Evolutionary conservation across 2,329 filamentous ascomycete species (phyloP), one percentile per base, ranked within the genome.

Genomic region (Xylaria sp.): DNA sequence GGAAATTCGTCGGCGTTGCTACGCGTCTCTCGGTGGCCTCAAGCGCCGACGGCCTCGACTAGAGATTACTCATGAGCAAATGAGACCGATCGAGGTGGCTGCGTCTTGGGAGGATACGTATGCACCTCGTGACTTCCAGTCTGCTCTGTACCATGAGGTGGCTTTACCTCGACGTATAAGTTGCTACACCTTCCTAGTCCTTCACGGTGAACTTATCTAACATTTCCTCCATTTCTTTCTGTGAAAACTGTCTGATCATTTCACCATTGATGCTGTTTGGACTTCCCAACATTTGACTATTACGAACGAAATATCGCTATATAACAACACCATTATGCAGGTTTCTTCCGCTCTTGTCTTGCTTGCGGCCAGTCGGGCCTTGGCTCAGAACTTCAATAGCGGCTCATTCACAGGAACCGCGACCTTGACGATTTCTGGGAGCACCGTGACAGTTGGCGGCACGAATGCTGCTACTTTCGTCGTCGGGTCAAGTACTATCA

Each of bases 261-360:
- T 25, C 5, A 17, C 49, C 17, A 25, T 25, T 23, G n/a, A 17
- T 8, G 8, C 21, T 38, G 14, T 21, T 38, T 38, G 5, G 17
- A 2, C 7, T 4, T 38, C 6, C 37, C 1, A 5, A 38, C 15
- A n/a, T 51, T 7, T 12, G 6, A 12, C 15, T 7, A 17, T 46
- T 15, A 33, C 23, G 15, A 23, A 33, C 21, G 14, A 14, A 46
- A 17, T 15, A 46, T 15, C 6, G 14, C 21, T 17, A 28, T 31
- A 60, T 7, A 37, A 50, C n/a, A 54, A 21, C n/a, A 49, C 6
- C 52, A 70, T 53, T 7, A 71, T 73, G 70, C 71, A 68, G 67
- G 43, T 47, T 43, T 35, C 33, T 35, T 54, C 46, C n/a, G 56
- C 58, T 28, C 12, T 71, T 15, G 58, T 59, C 17, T 28, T 69